Conservation (phyloP, 2,329 filamentous ascomycete genomes). For the Fusarium sp. region DNA sequence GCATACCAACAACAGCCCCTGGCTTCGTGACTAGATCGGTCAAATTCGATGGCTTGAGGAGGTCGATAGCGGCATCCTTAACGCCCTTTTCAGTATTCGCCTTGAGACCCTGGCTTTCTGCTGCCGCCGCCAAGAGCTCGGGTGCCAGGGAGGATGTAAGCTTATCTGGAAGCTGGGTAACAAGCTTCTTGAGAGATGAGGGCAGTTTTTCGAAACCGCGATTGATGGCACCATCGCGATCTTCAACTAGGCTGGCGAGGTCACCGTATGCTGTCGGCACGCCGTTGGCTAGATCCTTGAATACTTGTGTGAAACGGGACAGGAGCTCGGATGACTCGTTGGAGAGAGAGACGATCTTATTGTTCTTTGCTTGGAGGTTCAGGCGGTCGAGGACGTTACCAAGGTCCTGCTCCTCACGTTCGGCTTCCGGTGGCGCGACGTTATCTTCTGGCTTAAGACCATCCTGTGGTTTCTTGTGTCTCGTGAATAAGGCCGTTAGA, state of each 20-base stretch:
- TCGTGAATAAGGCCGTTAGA: constrained; percentile 48
- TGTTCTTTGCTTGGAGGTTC: constrained; percentile 84
- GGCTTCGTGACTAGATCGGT: constrained; percentile 85
- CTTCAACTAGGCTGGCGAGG: constrained; percentile 70
- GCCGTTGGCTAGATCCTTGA: constrained; percentile 91
- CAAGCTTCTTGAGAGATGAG: constrained; percentile 81
- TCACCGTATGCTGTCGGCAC: constrained; percentile 94
- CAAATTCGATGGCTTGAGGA: constrained; percentile 75
- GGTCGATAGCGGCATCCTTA: constrained; percentile 70
- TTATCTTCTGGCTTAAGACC: constrained; percentile 48
- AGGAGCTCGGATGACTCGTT: constrained; percentile 84
- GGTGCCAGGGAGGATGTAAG: constrained; percentile 79
- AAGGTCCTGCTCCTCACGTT: constrained; percentile 73
- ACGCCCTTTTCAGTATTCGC: constrained; percentile 63
- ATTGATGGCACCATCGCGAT: constrained; percentile 67
- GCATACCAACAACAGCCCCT: constrained; percentile 82
- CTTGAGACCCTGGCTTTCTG: constrained; percentile 74
- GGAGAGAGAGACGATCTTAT: constrained; percentile 85
- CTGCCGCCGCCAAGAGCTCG: constrained; percentile 80
- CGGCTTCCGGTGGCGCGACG: constrained; percentile 53
- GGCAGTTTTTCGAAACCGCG: constrained; percentile 74
- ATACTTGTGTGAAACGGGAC: constrained; percentile 83
- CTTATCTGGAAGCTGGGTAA: constrained; percentile 84
- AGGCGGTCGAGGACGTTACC: constrained; percentile 81
- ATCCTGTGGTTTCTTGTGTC: constrained; percentile 52